phyloP scores from a whole-genome alignment of 169 alveolate genomes.

The Babesia caballi region DNA sequence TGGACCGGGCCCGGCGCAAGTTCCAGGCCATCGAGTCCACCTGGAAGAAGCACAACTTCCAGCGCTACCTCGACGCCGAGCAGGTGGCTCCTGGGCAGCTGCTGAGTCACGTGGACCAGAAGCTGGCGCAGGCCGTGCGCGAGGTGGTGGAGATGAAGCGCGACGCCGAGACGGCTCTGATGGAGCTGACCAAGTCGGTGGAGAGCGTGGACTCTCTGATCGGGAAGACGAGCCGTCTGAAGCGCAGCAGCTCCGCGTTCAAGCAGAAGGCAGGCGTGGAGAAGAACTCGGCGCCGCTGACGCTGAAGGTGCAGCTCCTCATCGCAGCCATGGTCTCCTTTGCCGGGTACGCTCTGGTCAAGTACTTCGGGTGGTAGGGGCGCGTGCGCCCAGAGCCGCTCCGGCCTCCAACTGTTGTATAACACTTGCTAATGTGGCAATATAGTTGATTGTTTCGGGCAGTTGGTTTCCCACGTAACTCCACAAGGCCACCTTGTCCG shows the following conservation, averaged over 20 bases:
- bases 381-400: no score
- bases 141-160: slow-evolving; percentile 60
- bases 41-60: slow-evolving; percentile 27
- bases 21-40: slow-evolving; percentile 36
- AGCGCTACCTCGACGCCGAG: slow-evolving; percentile 16
- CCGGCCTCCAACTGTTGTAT: no score
- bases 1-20: slow-evolving; percentile 42
- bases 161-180: slow-evolving; percentile 58
- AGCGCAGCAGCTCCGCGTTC: slow-evolving; percentile 34
- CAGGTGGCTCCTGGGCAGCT: not conserved
- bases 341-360: slow-evolving; percentile 7
- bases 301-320: slow-evolving; percentile 45
- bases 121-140: slow-evolving; percentile 58
- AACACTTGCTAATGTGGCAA: no score
- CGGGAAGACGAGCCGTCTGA: slow-evolving; percentile 26
- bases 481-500: no score
- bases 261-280: slow-evolving; percentile 44
- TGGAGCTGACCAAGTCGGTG: slow-evolving; percentile 63
- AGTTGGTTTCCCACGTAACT: no score
- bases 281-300: slow-evolving; percentile 13
- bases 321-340: slow-evolving; percentile 28
- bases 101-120: slow-evolving; percentile 40
- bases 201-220: slow-evolving; percentile 49
- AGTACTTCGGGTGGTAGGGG: slow-evolving; percentile 26
- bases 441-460: no score